Evolutionary conservation across 441 rosid species (phyloP), one percentile per base, ranked within the genome.

Genomic region (Gossypium lobatum): DNA sequence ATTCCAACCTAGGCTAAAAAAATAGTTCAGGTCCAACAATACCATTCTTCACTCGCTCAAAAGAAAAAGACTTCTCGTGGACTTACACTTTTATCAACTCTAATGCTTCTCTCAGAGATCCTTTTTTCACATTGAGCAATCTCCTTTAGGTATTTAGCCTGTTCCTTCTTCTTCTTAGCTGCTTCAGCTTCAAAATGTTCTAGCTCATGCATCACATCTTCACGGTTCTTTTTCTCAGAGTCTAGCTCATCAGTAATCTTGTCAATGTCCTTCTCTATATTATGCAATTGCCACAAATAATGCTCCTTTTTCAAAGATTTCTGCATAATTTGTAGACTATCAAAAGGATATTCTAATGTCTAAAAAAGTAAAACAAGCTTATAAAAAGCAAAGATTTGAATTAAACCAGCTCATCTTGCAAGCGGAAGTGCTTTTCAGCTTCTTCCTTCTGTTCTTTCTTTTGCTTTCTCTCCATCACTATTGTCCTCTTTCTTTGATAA

Each of bases 401-500:
- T 53, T 70, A 60, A 87, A 95, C 99, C 99, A 96, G 83, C 83
- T 91, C 87, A 6, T 92, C 93, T 81, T 93, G 99, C 83, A 96
- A 79, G 68, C 89, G 91, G 1, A 92, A 81, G 84, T 93, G 97
- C 75, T 89, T 93, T 83, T 95, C 99, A 45, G 98, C 99, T 87
- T 95, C 99, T 86, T 93, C 99, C 86, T 95, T 95, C 81, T 95
- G 99, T 70, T 88, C 97, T 83, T 96, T 96, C 89, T 96, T 96
- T 78, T 89, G 95, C 83, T 96, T 96, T 88, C 97, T 88, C 86
- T 96, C 99, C 75, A 81, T 67, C 13, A 88, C 93, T 11, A 93
- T 68, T 0, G 97, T 89, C 84, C 89, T 88, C 84, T 96, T 96
- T 70, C 88, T 92, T 89, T 92, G 97, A 80, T 89, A 93, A 45